Evolutionary conservation across 768 basidiomycete genomes (phyloP).

Genomic region (Daedaleopsis nitida): DNA sequence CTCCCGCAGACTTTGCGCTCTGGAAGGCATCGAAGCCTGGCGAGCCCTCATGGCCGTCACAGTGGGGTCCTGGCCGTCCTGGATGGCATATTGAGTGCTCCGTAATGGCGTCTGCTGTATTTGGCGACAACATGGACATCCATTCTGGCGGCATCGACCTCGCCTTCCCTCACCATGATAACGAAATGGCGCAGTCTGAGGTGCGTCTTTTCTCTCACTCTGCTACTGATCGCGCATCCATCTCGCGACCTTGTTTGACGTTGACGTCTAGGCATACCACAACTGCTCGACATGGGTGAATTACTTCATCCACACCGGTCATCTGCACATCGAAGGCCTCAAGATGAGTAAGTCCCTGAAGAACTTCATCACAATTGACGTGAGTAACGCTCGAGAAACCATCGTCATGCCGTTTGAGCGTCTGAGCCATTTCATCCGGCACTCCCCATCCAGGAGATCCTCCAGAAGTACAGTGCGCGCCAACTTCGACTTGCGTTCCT

Average conservation of each 20-base stretch:
- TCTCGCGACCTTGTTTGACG: conserved; percentile 13
- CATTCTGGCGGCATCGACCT: conserved; percentile 97
- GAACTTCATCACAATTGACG: conserved; percentile 97
- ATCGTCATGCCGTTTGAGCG: conserved; percentile 8
- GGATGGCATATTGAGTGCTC: conserved; percentile 99
- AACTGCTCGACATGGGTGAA: conserved; percentile 94
- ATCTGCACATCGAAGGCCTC: conserved; percentile 95
- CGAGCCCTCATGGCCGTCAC: conserved; percentile 94
- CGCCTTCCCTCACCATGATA: conserved; percentile 99
- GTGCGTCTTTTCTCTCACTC: conserved; percentile 38
- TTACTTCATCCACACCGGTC: conserved; percentile 98
- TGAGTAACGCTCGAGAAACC: conserved; percentile 36
- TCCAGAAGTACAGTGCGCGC: conserved; percentile 79
- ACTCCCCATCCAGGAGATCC: conserved; percentile 64
- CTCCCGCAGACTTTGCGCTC: conserved; percentile 92
- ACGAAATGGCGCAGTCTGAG: conserved; percentile 98
- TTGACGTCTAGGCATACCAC: conserved; percentile 77
- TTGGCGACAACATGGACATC: conserved; percentile 93
- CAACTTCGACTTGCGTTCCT: conserved; percentile 93
- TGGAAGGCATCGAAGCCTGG: conserved; percentile 98
- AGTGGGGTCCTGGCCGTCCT: conserved; percentile 94
- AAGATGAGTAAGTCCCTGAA: conserved; percentile 99
- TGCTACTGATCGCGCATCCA: not conserved
- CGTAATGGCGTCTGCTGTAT: conserved; percentile 92
- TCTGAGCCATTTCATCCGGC: not conserved